Evolutionary conservation across 139 green algal genomes (phyloP), one percentile per base, ranked within the genome.

Genomic region (Micromonas pusilla): DNA sequence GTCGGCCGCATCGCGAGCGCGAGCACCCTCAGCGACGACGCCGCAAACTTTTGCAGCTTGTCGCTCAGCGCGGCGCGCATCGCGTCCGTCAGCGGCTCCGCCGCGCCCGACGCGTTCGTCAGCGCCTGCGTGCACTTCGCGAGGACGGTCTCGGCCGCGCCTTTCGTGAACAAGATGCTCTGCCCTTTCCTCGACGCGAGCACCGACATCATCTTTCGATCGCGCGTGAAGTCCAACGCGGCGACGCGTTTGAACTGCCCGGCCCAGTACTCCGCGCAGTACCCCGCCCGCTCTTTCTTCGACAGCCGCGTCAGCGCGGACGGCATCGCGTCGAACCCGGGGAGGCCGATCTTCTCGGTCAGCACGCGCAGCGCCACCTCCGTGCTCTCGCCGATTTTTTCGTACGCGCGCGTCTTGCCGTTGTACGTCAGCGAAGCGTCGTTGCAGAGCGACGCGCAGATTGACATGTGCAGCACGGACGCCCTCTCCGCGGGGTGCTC

Each of bases 381-480:
- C 0, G 84, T 88, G n/a, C 72, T 20, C 80, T 88, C 84, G 0
- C 84, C 84, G 34, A 86, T 82, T 23, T 80, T 84, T 3, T 85
- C 70, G 72, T 82, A 84, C 0, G 38, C 39, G 33, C 52, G 34
- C 19, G 37, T 76, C 25, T 84, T 66, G 20, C 62, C 67, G 38
- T 86, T 82, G 75, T 91, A 95, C 31, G 78, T 72, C 19, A 97
- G 81, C 21, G 80, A 76, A 2, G 87, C 89, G 84, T 97, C 90
- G 76, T 97, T 97, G 92, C 93, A 97, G 1, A 97, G 84, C 1
- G 90, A 82, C 3, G 76, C 70, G 54, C 80, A 86, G 39, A 83
- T 84, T n/a, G 82, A 82, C 39, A 86, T 53, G 25, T 91, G 76
- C 57, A 86, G 80, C 65, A 96, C 57, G 33, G 70, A 81, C 19